Conservation (phyloP, 2,329 filamentous ascomycete genomes). For the Ustilaginoidea virens region DNA sequence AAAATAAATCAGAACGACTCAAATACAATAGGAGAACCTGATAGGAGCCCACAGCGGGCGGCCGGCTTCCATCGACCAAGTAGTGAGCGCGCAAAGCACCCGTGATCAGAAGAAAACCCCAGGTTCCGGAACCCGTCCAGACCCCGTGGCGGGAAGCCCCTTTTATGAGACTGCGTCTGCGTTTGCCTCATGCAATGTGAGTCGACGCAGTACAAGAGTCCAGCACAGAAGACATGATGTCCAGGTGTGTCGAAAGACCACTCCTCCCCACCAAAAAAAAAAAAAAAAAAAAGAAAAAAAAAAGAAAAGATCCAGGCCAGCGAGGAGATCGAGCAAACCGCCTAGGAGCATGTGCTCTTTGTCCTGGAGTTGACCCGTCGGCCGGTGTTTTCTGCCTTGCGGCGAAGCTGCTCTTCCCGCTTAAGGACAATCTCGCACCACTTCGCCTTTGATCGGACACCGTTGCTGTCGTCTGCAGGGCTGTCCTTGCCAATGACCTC, state of each 20-base stretch:
- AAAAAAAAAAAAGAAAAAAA: not conserved
- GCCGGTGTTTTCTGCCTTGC: conserved; percentile 35
- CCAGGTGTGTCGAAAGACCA: too few relatives aligned
- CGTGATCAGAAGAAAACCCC: conserved; percentile 1
- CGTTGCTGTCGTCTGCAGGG: conserved; percentile 27
- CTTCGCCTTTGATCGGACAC: conserved; percentile 33
- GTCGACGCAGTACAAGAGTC: not conserved
- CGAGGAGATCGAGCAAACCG: too few relatives aligned
- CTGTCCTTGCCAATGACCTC: conserved; percentile 48
- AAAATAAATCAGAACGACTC: too few relatives aligned
- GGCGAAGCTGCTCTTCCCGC: conserved; percentile 43
- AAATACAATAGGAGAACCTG: too few relatives aligned
- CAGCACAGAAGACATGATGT: not conserved
- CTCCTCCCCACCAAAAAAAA: too few relatives aligned
- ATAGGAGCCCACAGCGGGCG: not conserved
- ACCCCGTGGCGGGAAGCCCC: conserved; percentile 2
- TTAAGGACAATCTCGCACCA: conserved; percentile 56
- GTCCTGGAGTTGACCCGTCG: conserved; percentile 38
- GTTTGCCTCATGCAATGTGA: conserved; percentile 3
- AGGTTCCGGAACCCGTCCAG: conserved; percentile 3
- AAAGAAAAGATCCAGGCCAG: not conserved
- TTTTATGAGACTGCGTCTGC: conserved; percentile 1
- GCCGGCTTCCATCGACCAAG: conserved; percentile 1
- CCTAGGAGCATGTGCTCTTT: conserved; percentile 36
- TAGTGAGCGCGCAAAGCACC: conserved; percentile 1